Base-by-base conservation (phyloP, 139 green algal species). In the Parachlorella kessleri region DNA sequence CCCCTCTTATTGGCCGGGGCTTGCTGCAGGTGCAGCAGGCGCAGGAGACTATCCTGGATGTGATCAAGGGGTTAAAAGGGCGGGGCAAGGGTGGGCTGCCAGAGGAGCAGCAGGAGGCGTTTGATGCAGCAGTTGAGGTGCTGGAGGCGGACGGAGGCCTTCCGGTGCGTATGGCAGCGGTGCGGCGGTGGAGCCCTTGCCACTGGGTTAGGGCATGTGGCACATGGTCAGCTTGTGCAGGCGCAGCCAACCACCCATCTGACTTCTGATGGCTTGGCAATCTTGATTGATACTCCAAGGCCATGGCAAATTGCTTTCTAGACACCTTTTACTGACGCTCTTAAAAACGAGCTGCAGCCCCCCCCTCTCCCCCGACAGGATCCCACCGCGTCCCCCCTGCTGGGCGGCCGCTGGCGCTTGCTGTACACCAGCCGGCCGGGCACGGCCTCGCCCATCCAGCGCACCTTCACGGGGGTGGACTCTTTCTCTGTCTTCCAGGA, bases 401-500 rank as follows among this genome's bases (percentile, higher is more conserved):
- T 95, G 28, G 81, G 92, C 30, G 93, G 93, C n/a, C 75, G 79
- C 35, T 98, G 94, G 94, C 73, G 85, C 40, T 89, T 98, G 64
- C 85, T 98, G 23, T 98, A 92, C 91, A 98, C 94, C 18, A 91
- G 83, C 0, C 77, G 89, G 0, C 92, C 91, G 0, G 85, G 84
- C 73, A 94, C 88, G 7, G 90, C 91, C n/a, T 94, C 84, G 10
- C 94, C 95, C 78, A 96, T 98, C 53, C 95, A 99, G 84, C 84
- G 91, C 55, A 94, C 91, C 2, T 98, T 98, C 86, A 96, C 93
- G 1, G 94, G 90, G 1, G 88, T 97, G 3, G 93, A 98, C 30
- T 79, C 85, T 0, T 98, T 99, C 81, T 85, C 73, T 9, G 87
- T 98, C 8, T 98, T 90, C 84, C 95, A 98, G 84, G 91, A 97